Base-by-base conservation (phyloP, 2,329 filamentous ascomycete genomes). In the Curvularia hawaiiensis region DNA sequence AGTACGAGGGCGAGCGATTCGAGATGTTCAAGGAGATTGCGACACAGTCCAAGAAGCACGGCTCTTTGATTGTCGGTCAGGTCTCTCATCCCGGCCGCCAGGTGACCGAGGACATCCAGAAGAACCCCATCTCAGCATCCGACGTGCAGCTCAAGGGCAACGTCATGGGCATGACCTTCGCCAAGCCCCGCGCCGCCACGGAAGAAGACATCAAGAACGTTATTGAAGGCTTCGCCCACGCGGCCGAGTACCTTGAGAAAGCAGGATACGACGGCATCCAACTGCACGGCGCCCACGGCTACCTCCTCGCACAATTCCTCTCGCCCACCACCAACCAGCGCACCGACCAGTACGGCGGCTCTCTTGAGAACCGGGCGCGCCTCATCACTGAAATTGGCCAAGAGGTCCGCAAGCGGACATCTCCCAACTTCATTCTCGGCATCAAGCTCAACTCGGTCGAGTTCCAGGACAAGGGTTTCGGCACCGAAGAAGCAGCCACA, bases 81-180 rank as follows among this genome's bases (percentile, higher is more conserved):
- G 78, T 90, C 58, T 83, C 79, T 57, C 87, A 90, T 68, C 85
- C 87, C 0, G 87, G 88, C 12, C 79, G 86, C 0, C 86, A 89
- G 68, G 79, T 79, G 11, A 64, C 74, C 12, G 60, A 71, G 9
- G 61, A 61, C 2, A 77, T 85, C 39, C 79, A 85, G 58, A 71
- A 76, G 57, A 65, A 83, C 62, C 82, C 83, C 0, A 75, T 85
- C 30, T 81, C 79, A 2, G 83, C 84, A 1, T 82, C 79, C 16
- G 82, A 77, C 58, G 73, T 80, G 14, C 68, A 73, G 38, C 53
- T 74, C 8, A 57, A 68, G 44, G 68, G 64, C 14, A 66, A 69
- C 43, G 30, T 72, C 72, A 31, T 80, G 81, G 77, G 59, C 72
- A 82, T 73, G 79, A 77, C 71, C 0, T 86, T 85, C 58, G 82